Evolutionary conservation across 2,329 filamentous ascomycete genomes (phyloP).

Genomic region (Harringtonia aguacate): DNA sequence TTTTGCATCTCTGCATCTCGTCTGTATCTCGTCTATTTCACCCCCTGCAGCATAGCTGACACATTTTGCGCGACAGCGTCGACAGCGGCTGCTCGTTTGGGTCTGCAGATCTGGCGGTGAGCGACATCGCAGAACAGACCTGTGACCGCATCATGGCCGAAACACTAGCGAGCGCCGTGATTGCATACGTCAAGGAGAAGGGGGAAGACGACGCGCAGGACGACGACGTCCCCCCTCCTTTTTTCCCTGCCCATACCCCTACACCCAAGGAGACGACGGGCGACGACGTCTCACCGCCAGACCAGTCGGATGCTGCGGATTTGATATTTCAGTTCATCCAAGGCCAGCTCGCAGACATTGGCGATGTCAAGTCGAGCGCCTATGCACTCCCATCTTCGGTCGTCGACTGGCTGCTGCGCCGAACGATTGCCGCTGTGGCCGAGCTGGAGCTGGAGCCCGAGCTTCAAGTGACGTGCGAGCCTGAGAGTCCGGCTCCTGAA

Average conservation of each 20-base stretch:
- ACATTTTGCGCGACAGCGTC: no score
- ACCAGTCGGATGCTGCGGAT: not conserved
- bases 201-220: not conserved
- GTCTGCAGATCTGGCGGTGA: no score
- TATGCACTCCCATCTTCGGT: not conserved
- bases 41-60: no score
- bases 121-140: no score
- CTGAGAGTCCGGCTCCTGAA: no score
- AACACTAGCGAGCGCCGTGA: not conserved
- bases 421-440: not conserved
- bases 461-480: not conserved
- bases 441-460: not conserved
- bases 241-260: not conserved
- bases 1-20: not conserved
- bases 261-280: not conserved
- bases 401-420: not conserved
- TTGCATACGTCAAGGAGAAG: not conserved
- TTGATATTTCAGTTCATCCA: constrained; percentile 1
- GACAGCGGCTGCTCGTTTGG: no score
- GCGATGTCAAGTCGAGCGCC: not conserved
- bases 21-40: not conserved
- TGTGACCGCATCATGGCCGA: not conserved
- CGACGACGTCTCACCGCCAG: not conserved
- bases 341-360: not conserved
- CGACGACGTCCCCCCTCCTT: not conserved